Base-by-base conservation (phyloP, 805 yeast genomes). In the Candida manassasensis region DNA sequence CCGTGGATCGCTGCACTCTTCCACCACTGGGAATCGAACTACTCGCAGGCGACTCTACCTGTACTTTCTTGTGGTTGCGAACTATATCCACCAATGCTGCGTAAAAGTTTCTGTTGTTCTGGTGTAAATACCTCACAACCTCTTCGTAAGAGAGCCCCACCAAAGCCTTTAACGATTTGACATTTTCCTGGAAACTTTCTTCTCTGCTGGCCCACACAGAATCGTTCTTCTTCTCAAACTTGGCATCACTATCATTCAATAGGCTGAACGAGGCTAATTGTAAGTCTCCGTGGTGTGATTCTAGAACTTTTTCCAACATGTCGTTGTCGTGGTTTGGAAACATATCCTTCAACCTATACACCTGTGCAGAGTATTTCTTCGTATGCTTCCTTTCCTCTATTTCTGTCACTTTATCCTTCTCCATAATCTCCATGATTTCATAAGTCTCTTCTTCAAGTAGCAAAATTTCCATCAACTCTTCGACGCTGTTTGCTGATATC, bases 301-400 rank as follows among this genome's bases (percentile, higher is more conserved):
- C 43, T 12, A 65, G 53, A 3, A 54, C 53, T 2, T 47, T 40
- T 3, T 53, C 42, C 6, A 77, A 50, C 6, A 43, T 41, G 2
- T 44, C 51, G 3, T 49, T 27, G 2, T 63, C 59, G 2, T 61
- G 40, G 11, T 63, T 49, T 0, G 81, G 81, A 39, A 77, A 75
- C 53, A 77, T 63, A 10, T 63, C 67, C 32, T 49, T 44, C 19
- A 72, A 44, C 19, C 49, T 52, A 37, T 40, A 40, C 9, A 53
- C 57, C 3, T 43, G 42, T 2, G 34, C 36, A 12, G 43, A 33
- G 34, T 41, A 47, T 6, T 32, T 21, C 8, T 32, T 17, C 4
- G 9, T 25, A n/a, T 19, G 7, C 21, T 27, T 27, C n/a, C n/a
- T n/a, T n/a, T n/a, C n/a, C n/a, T n/a, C n/a, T n/a, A n/a, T n/a